Conservation (phyloP, 75 land plant genomes). For the Pinus taeda region DNA sequence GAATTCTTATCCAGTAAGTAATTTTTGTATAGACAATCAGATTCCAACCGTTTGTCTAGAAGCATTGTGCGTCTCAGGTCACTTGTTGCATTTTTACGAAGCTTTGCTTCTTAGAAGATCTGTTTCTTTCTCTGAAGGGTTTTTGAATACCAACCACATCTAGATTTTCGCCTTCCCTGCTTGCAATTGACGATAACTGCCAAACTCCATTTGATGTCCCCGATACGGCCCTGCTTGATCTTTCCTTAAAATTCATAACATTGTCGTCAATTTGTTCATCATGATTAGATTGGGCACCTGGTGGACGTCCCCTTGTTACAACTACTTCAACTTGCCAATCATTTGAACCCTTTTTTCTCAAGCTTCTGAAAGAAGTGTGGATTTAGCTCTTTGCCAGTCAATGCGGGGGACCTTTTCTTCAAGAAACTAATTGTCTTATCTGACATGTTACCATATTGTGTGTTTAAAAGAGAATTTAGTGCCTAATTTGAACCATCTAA, state of each 20-base stretch:
- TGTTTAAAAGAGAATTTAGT: conserved; percentile 19
- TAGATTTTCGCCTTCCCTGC: background rate
- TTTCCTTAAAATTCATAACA: conserved; percentile 18
- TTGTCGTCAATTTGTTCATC: conserved; percentile 27
- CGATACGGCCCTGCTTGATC: background rate
- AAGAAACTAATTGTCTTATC: conserved; percentile 49
- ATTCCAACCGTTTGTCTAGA: too few relatives aligned
- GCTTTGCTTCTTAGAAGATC: too few relatives aligned
- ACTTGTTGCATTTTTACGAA: too few relatives aligned
- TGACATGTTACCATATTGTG: too few relatives aligned
- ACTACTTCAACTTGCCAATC: conserved; percentile 93
- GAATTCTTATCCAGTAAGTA: too few relatives aligned
- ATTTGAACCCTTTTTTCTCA: conserved; percentile 54
- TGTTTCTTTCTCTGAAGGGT: too few relatives aligned
- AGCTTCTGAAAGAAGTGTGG: conserved; percentile 92
- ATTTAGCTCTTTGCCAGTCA: conserved; percentile 84
- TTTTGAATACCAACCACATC: conserved; percentile 12
- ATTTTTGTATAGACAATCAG: too few relatives aligned
- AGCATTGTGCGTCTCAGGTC: too few relatives aligned
- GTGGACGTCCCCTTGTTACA: conserved; percentile 54
- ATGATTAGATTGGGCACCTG: conserved; percentile 38
- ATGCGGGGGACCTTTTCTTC: conserved; percentile 68
- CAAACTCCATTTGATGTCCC: background rate
- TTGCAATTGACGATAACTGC: background rate
- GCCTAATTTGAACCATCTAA: conserved; percentile 16